These are phyloP conservation scores for Tolypocladium capitatum DNA, from an alignment of 2,329 filamentous ascomycete genomes.

Conservation along the genomic window DNA sequence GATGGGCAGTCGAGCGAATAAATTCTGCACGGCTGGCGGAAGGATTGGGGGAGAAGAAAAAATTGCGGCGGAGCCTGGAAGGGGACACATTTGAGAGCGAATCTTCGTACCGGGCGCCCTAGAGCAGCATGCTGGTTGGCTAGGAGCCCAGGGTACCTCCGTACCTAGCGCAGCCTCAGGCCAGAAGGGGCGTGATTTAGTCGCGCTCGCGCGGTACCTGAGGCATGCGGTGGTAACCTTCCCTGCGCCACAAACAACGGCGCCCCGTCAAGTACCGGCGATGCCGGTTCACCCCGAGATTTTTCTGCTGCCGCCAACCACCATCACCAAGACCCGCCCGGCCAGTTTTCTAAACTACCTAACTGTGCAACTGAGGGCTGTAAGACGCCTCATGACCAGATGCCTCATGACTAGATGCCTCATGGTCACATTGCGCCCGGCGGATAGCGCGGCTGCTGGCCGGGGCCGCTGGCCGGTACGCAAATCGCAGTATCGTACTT, in stretches of 20 bases:
- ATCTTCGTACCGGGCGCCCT: slow-evolving; percentile 36
- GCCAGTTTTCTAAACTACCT: not conserved
- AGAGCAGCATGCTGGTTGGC: slow-evolving; percentile 9
- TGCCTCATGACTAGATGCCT: not conserved
- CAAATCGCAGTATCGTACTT: not conserved
- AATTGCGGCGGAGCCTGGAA: slow-evolving; percentile 33
- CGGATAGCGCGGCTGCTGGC: not conserved
- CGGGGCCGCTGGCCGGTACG: not conserved
- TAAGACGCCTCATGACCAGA: not conserved
- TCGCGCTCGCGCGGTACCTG: not conserved
- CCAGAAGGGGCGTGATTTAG: slow-evolving; percentile 4
- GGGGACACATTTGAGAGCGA: slow-evolving; percentile 37
- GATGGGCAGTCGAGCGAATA: slow-evolving; percentile 25
- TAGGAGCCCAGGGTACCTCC: slow-evolving; percentile 2
- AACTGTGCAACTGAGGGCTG: not conserved
- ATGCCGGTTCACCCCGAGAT: slow-evolving; percentile 23
- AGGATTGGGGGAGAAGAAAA: slow-evolving; percentile 33
- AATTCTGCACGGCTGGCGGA: slow-evolving; percentile 31
- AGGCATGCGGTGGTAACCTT: not conserved
- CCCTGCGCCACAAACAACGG: not conserved
- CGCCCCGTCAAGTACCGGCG: slow-evolving; percentile 5
- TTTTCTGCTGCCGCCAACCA: slow-evolving; percentile 10
- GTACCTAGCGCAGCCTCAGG: slow-evolving; percentile 14
- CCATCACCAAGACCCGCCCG: not conserved
- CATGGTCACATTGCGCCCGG: not conserved